Base-by-base conservation (phyloP, 306 rosid genomes). In the apple (Malus domestica) region DNA sequence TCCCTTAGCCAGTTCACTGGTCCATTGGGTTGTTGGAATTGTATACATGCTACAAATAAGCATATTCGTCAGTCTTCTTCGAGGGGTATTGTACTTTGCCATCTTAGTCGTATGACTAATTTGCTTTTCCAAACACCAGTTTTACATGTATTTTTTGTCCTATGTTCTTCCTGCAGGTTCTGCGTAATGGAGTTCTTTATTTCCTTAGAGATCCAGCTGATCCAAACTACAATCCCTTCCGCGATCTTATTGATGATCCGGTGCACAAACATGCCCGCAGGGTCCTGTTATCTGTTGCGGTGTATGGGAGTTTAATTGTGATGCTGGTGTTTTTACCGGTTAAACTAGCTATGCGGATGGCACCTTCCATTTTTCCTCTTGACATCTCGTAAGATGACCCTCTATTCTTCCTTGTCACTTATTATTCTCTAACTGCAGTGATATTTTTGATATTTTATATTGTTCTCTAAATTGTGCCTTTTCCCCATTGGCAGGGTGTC, bases 201-300 rank as follows among this genome's bases (percentile, higher is more conserved):
- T 96, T 96, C 83, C 97, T 96, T 40, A 86, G 97, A 61, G 99
- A 96, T 86, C 99, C 99, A 5, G 99, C 99, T 29, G 99, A 96
- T 78, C 99, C 99, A 75, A 92, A 96, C 85, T 96, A 96, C 85
- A 96, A 96, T 85, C 99, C 98, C 30, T 96, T 96, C 86, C 97
- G 97, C 70, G 99, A 96, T 88, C 85, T 96, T 63, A 96, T 96
- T 81, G 99, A 96, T 68, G 99, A 96, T 78, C 98, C 99, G 44
- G 96, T 96, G 81, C 99, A 96, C 89, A 96, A 96, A 79, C 99
- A 96, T 81, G 98, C 99, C 78, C 99, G 99, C 77, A 86, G 99
- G 83, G 99, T 96, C 73, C 79, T 96, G 76, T 83, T 96, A 83
- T 96, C 99, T 33, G 93, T 96, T 81, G 98, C 93, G 5, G 99